phyloP scores from a whole-genome alignment of 2,329 filamentous ascomycete species.

The Diaporthe vexans region DNA sequence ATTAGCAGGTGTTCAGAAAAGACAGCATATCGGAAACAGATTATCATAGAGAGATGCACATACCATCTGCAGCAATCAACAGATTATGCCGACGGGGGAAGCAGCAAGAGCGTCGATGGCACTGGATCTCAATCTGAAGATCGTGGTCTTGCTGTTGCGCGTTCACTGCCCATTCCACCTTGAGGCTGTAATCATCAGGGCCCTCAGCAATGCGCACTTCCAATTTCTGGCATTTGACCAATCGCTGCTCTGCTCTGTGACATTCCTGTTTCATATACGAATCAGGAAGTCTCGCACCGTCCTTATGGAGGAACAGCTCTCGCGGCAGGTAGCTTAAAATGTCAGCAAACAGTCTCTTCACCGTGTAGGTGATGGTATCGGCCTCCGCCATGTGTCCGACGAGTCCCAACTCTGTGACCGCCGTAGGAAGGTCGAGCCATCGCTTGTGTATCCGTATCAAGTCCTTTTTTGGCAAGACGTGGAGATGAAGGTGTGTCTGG shows the following conservation, averaged over 20 bases:
- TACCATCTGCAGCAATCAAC: not conserved
- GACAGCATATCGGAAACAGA: too few relatives aligned
- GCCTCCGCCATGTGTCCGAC: not conserved
- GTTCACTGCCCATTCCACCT: not conserved
- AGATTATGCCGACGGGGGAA: not conserved
- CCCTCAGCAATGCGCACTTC: not conserved
- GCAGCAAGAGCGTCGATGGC: not conserved
- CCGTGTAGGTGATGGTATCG: not conserved
- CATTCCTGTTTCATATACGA: not conserved
- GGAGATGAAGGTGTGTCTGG: not conserved
- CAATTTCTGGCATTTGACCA: not conserved
- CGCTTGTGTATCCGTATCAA: not conserved
- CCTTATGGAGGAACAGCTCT: not conserved
- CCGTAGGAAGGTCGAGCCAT: not conserved
- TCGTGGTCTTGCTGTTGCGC: not conserved
- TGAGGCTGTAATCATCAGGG: too few relatives aligned
- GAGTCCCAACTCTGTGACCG: not conserved
- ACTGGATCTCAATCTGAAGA: not conserved
- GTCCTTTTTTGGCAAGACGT: not conserved
- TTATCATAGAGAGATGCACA: not conserved
- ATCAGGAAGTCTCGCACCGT: not conserved
- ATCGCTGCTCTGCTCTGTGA: not conserved
- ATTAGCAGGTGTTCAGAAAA: not conserved
- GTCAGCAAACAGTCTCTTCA: not conserved
- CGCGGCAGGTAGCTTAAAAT: not conserved